These are phyloP conservation scores for Trichoderma koningiopsis DNA, from an alignment of 2,329 filamentous ascomycete genomes.

Conservation along the genomic window DNA sequence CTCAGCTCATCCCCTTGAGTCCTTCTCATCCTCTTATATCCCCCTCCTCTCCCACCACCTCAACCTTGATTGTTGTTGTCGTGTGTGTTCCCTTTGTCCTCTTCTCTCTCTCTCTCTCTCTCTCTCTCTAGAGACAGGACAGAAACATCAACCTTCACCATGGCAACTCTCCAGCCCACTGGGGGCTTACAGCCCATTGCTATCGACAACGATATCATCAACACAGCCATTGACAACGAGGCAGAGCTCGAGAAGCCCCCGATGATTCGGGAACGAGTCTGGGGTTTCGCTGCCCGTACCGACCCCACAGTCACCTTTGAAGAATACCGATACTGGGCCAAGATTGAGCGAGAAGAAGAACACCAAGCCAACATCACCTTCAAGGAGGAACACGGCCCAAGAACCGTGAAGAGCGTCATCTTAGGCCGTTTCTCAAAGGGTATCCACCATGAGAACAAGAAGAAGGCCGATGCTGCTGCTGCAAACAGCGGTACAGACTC, in stretches of 20 bases:
- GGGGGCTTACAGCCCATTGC: slow-evolving; percentile 15
- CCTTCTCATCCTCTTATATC: background rate
- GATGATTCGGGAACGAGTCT: slow-evolving; percentile 21
- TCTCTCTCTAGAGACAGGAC: background rate
- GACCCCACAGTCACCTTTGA: slow-evolving; percentile 20
- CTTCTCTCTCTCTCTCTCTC: background rate
- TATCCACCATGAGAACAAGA: slow-evolving; percentile 22
- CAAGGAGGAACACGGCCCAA: slow-evolving; percentile 14
- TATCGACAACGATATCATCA: slow-evolving; percentile 11
- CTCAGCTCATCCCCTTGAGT: slow-evolving; percentile 3
- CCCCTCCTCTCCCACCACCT: slow-evolving; percentile 3
- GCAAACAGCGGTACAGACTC: background rate
- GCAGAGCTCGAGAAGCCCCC: slow-evolving; percentile 16
- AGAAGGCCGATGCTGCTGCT: slow-evolving; percentile 13
- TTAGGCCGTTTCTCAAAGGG: slow-evolving; percentile 21
- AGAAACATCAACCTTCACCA: background rate
- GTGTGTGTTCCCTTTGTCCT: background rate
- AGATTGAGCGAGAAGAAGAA: slow-evolving; percentile 22
- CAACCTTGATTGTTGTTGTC: slow-evolving; percentile 10
- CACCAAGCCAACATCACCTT: slow-evolving; percentile 14
- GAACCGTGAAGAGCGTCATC: slow-evolving; percentile 4
- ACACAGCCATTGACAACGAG: slow-evolving; percentile 4
- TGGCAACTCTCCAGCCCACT: slow-evolving; percentile 7
- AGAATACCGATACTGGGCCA: slow-evolving; percentile 21
- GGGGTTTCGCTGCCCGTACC: slow-evolving; percentile 18